phyloP scores from a whole-genome alignment of 2,329 filamentous ascomycete species.

The Aureobasidium sp. region DNA sequence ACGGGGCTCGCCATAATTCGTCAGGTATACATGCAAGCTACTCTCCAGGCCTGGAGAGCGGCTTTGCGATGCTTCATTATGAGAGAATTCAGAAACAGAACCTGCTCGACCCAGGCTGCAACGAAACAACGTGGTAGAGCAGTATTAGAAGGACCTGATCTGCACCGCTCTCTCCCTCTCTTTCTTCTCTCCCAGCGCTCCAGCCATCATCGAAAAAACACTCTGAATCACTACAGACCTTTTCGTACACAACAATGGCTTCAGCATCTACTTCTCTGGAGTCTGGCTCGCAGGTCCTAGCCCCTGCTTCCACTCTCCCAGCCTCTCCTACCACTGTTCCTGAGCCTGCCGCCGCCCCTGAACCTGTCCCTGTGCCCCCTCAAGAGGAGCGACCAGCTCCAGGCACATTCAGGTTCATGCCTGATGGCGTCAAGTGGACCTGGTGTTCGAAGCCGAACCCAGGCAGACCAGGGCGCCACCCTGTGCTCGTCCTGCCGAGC shows the following conservation, averaged over 20 bases:
- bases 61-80: background rate
- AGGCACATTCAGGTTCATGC: background rate
- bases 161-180: background rate
- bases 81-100: background rate
- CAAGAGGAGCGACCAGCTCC: background rate
- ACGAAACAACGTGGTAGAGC: background rate
- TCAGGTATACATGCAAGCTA: background rate
- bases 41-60: background rate
- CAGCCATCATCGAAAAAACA: background rate
- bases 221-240: background rate
- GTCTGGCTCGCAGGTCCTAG: background rate
- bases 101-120: background rate
- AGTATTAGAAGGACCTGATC: background rate
- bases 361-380: too few relatives aligned
- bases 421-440: background rate
- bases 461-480: background rate
- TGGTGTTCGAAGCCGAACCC: background rate
- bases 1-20: background rate
- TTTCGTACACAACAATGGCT: background rate
- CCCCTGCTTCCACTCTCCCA: background rate
- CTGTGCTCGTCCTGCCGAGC: background rate
- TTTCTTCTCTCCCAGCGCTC: background rate
- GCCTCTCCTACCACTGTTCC: background rate
- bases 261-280: background rate
- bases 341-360: background rate